Percentiles rank a stretch among this genome's conserved stretches.
Evolutionary conservation across 495 filamentous ascomycete genomes (phyloP).

Genomic region (Friedmanniomyces endolithicus): DNA sequence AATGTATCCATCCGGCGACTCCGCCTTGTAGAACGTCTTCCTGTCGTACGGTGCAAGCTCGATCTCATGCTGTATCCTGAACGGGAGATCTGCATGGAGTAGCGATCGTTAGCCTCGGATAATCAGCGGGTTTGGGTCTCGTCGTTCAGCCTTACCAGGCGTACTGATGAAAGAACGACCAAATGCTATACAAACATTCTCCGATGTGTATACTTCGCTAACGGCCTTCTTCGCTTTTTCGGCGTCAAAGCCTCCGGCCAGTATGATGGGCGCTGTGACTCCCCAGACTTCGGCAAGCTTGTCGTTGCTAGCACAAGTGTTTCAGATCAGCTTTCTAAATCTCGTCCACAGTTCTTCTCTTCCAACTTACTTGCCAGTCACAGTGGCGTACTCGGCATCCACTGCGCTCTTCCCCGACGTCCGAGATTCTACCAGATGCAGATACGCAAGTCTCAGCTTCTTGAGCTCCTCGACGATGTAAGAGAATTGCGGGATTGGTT

Average conservation of each 20-base stretch:
- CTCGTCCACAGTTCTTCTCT: too few relatives aligned
- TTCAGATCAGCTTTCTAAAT: too few relatives aligned
- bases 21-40: constrained; percentile 45
- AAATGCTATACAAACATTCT: constrained; percentile 39
- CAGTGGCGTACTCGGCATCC: constrained; percentile 19
- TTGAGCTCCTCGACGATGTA: constrained; percentile 41
- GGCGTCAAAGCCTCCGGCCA: constrained; percentile 9
- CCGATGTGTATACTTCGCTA: constrained; percentile 8
- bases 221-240: constrained; percentile 6
- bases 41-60: constrained; percentile 35
- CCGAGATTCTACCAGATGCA: constrained; percentile 48
- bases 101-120: too few relatives aligned
- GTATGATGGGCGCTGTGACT: constrained; percentile 1
- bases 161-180: constrained; percentile 55
- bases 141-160: constrained; percentile 32
- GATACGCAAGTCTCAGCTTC: constrained; percentile 41
- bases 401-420: constrained; percentile 35
- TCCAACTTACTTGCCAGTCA: neutral
- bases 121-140: too few relatives aligned
- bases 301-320: neutral
- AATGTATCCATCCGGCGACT: constrained; percentile 45
- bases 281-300: constrained; percentile 20
- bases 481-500: constrained; percentile 50
- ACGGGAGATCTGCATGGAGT: constrained; percentile 38
- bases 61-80: constrained; percentile 45